Base-by-base conservation (phyloP, 768 basidiomycete genomes). In the Fibroporia radiculosa region DNA sequence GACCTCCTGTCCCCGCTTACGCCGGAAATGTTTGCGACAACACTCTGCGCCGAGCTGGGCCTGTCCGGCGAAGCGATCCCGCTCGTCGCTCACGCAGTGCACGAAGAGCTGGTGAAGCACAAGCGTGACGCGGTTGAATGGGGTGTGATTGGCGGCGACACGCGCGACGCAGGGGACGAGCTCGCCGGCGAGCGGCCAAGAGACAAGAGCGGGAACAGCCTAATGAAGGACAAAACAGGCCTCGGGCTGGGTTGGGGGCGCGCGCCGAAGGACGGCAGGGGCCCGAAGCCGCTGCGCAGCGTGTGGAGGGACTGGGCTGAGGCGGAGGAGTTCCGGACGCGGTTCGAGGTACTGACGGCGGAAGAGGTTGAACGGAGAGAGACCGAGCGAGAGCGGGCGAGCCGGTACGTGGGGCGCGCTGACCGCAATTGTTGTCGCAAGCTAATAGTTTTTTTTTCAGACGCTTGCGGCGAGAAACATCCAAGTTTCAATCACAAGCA, bases 271-370 rank as follows among this genome's bases (percentile, higher is more conserved):
- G 84, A 84, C 47, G 85, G 83, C 14, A 67, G 82, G 23, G 93
- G 91, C 2, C 86, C 91, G 6, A 90, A 86, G 63, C 69, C 74
- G 24, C 65, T 97, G 38, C 77, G 78, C 62, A 87, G 93, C 46
- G 85, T 93, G 2, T 98, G 95, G 95, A 68, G 93, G 35, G 95
- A 97, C 60, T 98, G 93, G 92, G 75, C 73, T 26, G 95, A 96
- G 60, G 80, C 85, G 27, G 88, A 88, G 58, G 90, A 93, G 61
- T 96, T 89, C 62, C 75, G 78, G 51, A 97, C 96, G 29, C 72
- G 80, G 40, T 84, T 96, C 61, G 83, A 96, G 63, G 82, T 88
- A 52, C 60, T 98, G 51, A 89, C 72, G 3, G 75, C 82, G 16
- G 96, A 97, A 64, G 96, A 99, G 62, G 82, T 97, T 47, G 93